phyloP scores from a whole-genome alignment of 2,329 filamentous ascomycete genomes.

The Fusarium ambrosium region DNA sequence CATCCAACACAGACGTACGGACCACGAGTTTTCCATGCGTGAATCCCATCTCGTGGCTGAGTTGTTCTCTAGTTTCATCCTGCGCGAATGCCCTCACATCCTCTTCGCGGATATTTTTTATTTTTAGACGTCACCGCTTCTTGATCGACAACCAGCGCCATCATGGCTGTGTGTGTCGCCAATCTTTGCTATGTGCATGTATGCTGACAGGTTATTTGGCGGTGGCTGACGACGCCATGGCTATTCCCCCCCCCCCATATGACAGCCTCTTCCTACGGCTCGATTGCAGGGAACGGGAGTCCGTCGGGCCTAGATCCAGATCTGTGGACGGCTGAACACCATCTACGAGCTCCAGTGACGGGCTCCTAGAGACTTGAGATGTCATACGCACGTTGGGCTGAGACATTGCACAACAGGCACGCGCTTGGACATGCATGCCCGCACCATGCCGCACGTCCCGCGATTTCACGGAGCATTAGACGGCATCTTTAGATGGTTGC shows the following conservation, averaged over 20 bases:
- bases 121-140: constrained; percentile 19
- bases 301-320: background rate
- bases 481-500: background rate
- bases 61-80: background rate
- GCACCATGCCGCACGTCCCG: constrained; percentile 3
- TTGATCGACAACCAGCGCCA: constrained; percentile 2
- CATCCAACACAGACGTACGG: constrained; percentile 2
- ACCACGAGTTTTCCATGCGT: constrained; percentile 2
- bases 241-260: constrained; percentile 1
- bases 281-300: constrained; percentile 1
- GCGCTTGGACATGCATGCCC: constrained; percentile 13
- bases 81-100: background rate
- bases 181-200: constrained; percentile 21
- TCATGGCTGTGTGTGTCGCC: constrained; percentile 25
- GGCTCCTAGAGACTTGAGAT: background rate
- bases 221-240: constrained; percentile 33
- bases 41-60: constrained; percentile 7
- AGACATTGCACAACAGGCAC: constrained; percentile 21
- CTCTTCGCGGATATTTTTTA: constrained; percentile 14
- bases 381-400: constrained; percentile 5
- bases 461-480: constrained; percentile 18
- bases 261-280: constrained; percentile 15
- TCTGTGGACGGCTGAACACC: background rate
- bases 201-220: constrained; percentile 29
- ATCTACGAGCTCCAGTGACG: background rate